Percentiles rank a stretch among this genome's conserved stretches.
phyloP scores from a whole-genome alignment of 2,329 filamentous ascomycete species.

The Zarea fungicola region DNA sequence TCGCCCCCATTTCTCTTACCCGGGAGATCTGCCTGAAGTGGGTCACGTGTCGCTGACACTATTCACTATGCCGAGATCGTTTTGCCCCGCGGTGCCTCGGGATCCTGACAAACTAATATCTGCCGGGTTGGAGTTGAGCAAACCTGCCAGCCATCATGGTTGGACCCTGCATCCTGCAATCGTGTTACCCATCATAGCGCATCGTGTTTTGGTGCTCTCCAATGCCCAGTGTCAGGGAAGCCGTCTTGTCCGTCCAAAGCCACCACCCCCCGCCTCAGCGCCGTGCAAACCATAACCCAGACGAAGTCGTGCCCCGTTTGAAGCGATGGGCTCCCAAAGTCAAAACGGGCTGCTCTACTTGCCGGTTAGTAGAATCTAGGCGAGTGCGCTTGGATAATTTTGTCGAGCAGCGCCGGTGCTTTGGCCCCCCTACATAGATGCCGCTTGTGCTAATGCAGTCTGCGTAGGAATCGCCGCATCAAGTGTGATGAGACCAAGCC shows the following conservation, averaged over 20 bases:
- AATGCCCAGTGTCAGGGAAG: background rate
- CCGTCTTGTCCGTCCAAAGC: too few species aligned
- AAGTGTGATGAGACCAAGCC: conserved; percentile 12
- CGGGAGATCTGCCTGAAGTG: too few species aligned
- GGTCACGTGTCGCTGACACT: conserved; percentile 1
- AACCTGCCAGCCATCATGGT: too few species aligned
- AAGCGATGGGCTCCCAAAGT: conserved; percentile 11
- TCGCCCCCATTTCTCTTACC: too few species aligned
- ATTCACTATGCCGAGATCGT: too few species aligned
- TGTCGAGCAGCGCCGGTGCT: too few species aligned
- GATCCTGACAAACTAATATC: too few species aligned
- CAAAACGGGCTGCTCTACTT: conserved; percentile 7
- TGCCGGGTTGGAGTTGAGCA: too few species aligned
- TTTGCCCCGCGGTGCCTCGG: too few species aligned
- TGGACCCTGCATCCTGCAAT: too few species aligned
- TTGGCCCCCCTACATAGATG: background rate
- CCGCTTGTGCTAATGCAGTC: background rate
- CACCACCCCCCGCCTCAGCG: conserved; percentile 10
- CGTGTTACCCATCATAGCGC: background rate
- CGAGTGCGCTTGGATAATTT: too few species aligned
- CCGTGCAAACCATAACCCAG: conserved; percentile 2
- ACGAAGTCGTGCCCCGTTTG: conserved; percentile 3
- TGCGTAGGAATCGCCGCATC: background rate
- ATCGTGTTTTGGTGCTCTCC: background rate
- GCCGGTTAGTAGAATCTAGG: conserved; percentile 6